These are phyloP conservation scores for Dactylellina sp. DNA, from an alignment of 2,329 filamentous ascomycete species.

Conservation along the genomic window DNA sequence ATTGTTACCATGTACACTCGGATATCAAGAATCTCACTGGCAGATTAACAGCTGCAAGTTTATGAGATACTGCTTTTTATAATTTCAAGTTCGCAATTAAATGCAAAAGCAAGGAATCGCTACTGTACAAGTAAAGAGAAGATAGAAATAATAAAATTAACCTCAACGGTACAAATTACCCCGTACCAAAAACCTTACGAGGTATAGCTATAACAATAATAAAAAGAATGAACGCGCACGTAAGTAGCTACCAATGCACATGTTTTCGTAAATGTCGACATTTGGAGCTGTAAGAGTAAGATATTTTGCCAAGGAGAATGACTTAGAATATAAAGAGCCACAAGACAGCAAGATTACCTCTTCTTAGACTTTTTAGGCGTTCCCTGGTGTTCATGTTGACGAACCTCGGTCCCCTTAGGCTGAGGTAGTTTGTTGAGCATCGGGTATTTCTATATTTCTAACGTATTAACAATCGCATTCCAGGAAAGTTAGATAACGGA, in stretches of 20 bases:
- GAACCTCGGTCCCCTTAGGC: conserved; percentile 4
- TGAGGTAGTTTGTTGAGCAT: conserved; percentile 35
- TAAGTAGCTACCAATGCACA: background rate
- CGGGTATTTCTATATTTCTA: conserved; percentile 33
- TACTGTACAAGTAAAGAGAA: conserved; percentile 31
- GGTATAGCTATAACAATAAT: background rate
- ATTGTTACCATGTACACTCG: background rate
- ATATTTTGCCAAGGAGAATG: background rate
- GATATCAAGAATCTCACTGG: background rate
- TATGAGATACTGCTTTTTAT: conserved; percentile 25
- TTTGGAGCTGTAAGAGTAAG: background rate
- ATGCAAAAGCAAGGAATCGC: conserved; percentile 35
- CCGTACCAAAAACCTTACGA: background rate
- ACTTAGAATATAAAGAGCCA: background rate
- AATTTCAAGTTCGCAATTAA: conserved; percentile 21
- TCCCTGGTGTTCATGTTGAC: background rate
- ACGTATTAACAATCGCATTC: background rate
- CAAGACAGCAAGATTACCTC: background rate
- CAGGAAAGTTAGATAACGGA: conserved; percentile 5
- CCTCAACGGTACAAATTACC: background rate
- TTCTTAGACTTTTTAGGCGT: background rate
- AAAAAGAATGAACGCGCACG: background rate
- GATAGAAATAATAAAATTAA: background rate
- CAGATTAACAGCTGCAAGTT: background rate
- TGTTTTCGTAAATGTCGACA: background rate